Evolutionary conservation across 306 rosid genomes (phyloP), one percentile per base, ranked within the genome.

Genomic region (Sechiopsis laciniata): DNA sequence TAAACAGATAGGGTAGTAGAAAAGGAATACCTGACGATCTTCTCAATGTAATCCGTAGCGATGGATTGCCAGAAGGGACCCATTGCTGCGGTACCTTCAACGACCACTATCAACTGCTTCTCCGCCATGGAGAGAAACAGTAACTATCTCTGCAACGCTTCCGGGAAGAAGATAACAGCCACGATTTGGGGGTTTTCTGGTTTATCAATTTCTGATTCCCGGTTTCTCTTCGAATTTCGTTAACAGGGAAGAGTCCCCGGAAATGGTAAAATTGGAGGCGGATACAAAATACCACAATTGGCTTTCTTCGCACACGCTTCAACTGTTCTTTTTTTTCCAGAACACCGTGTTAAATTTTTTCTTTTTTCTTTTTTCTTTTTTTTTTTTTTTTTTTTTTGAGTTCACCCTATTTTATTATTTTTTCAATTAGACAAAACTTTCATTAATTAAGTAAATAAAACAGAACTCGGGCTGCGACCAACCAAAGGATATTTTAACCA

Each of bases 1-100:
- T 2, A 14, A 73, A 29, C 14, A 61, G 17, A 3, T 55, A 72
- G 9, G 10, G 21, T 10, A 13, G 21, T 10, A 13, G 57, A 51
- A 35, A 13, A 51, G 3, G 8, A 42, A n/a, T 32, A 91, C 97
- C 97, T 88, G 75, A 87, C 79, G 67, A 91, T 79, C 85, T 91
- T 91, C 7, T 89, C 94, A 14, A 91, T 82, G 82, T 91, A 91
- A 80, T 91, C 97, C 55, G 75, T 67, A 45, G 76, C 75, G 71
- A 88, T n/a, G 51, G 85, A 75, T 15, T 73, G 72, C 97, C 96
- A 91, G 76, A 80, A 88, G 26, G 91, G 94, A 0, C 97, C 96
- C 90, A 91, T 83, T 24, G 94, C 96, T 5, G 91, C 96, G 35
- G 96, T 91, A 64, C 87, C 85, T 81, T 91, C 97, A 8, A 89